Evolutionary conservation across 2,329 filamentous ascomycete genomes (phyloP), one percentile per base, ranked within the genome.

Genomic region (Zymoseptoria crescenta): DNA sequence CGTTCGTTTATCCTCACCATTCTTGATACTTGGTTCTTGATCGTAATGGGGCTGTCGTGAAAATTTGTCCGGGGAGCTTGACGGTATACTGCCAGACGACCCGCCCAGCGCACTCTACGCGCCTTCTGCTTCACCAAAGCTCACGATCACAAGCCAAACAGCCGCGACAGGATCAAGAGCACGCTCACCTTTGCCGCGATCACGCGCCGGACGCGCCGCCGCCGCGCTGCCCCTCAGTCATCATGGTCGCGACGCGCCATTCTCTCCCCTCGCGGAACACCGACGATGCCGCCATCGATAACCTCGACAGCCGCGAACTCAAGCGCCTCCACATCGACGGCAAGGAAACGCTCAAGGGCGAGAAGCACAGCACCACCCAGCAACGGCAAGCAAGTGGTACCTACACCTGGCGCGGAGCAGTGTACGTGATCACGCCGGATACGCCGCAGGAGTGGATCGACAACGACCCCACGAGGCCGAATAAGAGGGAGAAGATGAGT

Each of bases 401-500:
- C 1, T 65, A 65, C 53, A 49, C 56, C 49, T 65, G 63, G 63
- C 54, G 58, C n/a, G 63, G 63, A 52, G 55, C 55, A 13, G 58
- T 55, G 21, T 65, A 65, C 49, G 59, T 50, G 28, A 60, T 64
- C 30, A 62, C 62, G 30, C 57, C 56, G 45, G 59, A 65, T 52
- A 65, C 63, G 9, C 63, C 63, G 3, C 52, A 57, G 28, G 63
- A 64, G 54, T 65, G 63, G 63, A 62, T 65, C 45, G 57, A 62
- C 8, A 50, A 56, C 8, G 58, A 65, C n/a, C 52, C 61, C 20
- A 54, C 52, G 10, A 52, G 52, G 2, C 30, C 56, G 29, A 57
- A 57, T 50, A 56, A 52, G 57, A 59, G 54, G 57, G 29, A 49
- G 24, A 53, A 58, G 35, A 45, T 45, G 45, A 49, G 50, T 35